A percentile compares a stretch with the other conserved stretches of the same genome.
Conservation (phyloP, 441 rosid genomes). For the Isatis lusitanica region DNA sequence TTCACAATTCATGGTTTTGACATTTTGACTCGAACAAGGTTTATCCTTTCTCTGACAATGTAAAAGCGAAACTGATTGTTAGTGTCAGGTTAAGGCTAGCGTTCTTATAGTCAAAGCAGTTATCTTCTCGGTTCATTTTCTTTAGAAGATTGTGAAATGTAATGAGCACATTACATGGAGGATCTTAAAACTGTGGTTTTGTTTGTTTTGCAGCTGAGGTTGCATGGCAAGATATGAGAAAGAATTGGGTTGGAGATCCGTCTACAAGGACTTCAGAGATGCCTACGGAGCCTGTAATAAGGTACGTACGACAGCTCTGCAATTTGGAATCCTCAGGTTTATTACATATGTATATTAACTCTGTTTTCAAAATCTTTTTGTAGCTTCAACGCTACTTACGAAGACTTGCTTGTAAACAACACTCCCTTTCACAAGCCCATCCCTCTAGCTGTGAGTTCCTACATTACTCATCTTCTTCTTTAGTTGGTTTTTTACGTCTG, state of each 20-base stretch:
- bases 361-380: constrained; percentile 11
- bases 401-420: constrained; percentile 50
- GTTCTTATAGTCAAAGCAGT: neutral
- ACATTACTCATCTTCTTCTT: neutral
- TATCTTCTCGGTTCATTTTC: neutral
- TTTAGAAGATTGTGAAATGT: neutral
- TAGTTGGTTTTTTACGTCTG: neutral
- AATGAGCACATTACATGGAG: neutral
- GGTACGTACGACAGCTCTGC: constrained; percentile 29
- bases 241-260: constrained; percentile 59
- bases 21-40: neutral
- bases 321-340: constrained; percentile 1
- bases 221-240: constrained; percentile 58
- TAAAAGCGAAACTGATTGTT: neutral
- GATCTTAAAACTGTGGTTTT: neutral
- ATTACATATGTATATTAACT: neutral
- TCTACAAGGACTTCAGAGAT: constrained; percentile 43
- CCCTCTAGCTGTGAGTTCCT: constrained; percentile 54
- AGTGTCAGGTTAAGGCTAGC: neutral
- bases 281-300: constrained; percentile 52
- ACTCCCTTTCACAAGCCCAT: constrained; percentile 56
- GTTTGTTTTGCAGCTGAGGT: constrained; percentile 47
- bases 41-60: neutral
- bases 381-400: constrained; percentile 62
- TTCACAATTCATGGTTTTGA: neutral